These are phyloP conservation scores for Cryptosporidium felis DNA, from an alignment of 169 alveolate species.

Conservation along the genomic window DNA sequence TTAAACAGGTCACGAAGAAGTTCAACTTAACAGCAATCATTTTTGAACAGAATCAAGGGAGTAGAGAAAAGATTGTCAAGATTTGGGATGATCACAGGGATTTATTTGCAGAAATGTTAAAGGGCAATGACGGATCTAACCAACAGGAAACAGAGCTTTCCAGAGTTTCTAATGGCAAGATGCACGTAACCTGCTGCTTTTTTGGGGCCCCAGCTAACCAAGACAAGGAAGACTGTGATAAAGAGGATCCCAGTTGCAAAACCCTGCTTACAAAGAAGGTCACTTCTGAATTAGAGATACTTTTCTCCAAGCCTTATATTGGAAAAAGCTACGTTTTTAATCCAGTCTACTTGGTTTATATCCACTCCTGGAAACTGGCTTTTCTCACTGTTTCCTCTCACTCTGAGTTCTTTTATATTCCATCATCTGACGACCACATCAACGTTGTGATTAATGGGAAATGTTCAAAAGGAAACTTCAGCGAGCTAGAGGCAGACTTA, in stretches of 20 bases:
- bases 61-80: background rate
- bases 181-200: slow-evolving; percentile 12
- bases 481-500: no score
- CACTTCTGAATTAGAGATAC: background rate
- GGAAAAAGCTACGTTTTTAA: slow-evolving; percentile 9
- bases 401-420: background rate
- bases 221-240: no score
- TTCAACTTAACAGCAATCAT: slow-evolving; percentile 1
- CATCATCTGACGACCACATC: background rate
- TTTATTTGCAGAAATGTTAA: background rate
- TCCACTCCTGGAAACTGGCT: slow-evolving; percentile 30
- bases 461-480: background rate
- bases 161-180: background rate
- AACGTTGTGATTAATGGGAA: background rate
- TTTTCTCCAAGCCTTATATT: slow-evolving; percentile 19
- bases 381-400: background rate
- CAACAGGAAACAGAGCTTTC: background rate
- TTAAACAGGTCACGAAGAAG: background rate
- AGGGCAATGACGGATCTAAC: background rate
- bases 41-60: background rate
- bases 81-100: slow-evolving; percentile 16
- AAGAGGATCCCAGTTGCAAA: background rate
- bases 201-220: background rate
- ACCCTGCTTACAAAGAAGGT: background rate
- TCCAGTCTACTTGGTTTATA: slow-evolving; percentile 4